phyloP scores from a whole-genome alignment of 345 rosid species.

The Salix viminalis region DNA sequence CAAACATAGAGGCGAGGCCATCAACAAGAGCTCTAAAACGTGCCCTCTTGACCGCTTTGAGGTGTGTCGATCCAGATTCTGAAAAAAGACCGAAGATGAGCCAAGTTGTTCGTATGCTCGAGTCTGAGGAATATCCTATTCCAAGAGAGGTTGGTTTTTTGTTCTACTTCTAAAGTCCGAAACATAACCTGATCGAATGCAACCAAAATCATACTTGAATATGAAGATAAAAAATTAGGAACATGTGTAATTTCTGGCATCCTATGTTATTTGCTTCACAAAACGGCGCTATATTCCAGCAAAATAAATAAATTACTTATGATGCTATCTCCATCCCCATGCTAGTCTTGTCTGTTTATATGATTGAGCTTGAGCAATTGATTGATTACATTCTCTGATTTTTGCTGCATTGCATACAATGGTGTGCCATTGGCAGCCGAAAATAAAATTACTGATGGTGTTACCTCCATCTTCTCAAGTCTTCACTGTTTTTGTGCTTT shows the following conservation, averaged over 20 bases:
- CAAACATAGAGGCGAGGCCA: conserved; percentile 78
- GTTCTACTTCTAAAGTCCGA: not conserved
- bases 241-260: not conserved
- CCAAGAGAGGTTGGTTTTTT: conserved; percentile 78
- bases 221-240: no score
- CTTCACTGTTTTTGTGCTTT: not conserved
- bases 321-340: not conserved
- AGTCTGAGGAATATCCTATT: conserved; percentile 91
- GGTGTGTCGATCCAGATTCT: conserved; percentile 94
- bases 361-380: not conserved
- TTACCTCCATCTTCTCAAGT: no score
- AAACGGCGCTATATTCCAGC: not conserved
- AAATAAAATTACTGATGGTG: no score
- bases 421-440: no score
- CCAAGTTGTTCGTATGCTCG: conserved; percentile 99
- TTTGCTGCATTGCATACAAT: no score
- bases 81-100: conserved; percentile 95
- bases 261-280: not conserved
- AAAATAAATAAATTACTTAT: not conserved
- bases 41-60: conserved; percentile 82
- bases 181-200: not conserved
- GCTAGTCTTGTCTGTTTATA: not conserved
- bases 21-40: conserved; percentile 86
- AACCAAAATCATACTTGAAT: not conserved
- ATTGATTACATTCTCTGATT: not conserved